Evolutionary conservation across 768 basidiomycete genomes (phyloP), one percentile per base, ranked within the genome.

Genomic region (Candolleomyces eurysporus): DNA sequence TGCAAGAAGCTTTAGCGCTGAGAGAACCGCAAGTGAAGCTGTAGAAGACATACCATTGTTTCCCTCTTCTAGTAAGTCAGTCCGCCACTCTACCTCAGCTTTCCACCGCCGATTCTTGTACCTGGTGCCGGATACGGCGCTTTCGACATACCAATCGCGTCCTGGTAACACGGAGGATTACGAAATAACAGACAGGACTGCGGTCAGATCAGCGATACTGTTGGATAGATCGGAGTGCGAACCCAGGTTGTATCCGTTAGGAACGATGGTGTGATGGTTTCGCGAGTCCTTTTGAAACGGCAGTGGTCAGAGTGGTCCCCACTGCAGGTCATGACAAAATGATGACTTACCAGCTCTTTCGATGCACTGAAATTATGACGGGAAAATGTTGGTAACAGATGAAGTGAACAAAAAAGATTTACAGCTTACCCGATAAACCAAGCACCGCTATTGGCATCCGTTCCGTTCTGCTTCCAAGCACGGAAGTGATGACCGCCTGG

Each of bases 401-500:
- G 46, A 45, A 22, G 2, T 30, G 17, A 13, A 31, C 6, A 26
- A 19, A 22, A 21, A 21, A 42, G 7, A 49, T 49, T 19, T 21
- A 5, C 58, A 43, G 78, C 84, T 46, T 69, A 89, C 90, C 84
- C 92, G 10, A 95, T 77, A 68, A 94, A 94, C 92, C 92, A 94
- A 8, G 92, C 92, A 0, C 88, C 85, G 52, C 84, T 89, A 66
- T 87, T 77, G 0, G 83, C 90, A 17, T 76, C 68, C 0, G 89
- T 86, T 3, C 91, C 92, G 65, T 93, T 92, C 79, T 95, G 92
- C 68, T 85, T 87, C 92, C 92, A 95, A 8, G 91, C 91, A 53
- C 92, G 83, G 68, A 91, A 95, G 69, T 95, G 94, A 60, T 94
- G 88, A 2, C 92, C 93, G n/a, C 92, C 92, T 82, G 68, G 48